Base-by-base conservation (phyloP, 495 filamentous ascomycete genomes). In the Ramalina intermedia region DNA sequence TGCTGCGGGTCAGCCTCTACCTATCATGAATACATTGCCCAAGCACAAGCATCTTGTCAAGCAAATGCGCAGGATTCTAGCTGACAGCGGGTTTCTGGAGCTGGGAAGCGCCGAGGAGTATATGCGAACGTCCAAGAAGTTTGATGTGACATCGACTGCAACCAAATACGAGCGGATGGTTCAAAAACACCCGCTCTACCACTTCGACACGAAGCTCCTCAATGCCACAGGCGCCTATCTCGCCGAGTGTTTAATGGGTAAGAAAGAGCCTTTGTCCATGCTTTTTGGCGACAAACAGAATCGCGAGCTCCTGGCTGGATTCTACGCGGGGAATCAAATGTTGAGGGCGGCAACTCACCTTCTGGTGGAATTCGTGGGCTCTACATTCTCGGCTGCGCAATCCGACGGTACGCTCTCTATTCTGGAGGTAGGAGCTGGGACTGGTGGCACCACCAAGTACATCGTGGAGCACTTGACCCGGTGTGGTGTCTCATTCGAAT, bases 341-440 rank as follows among this genome's bases (percentile, higher is more conserved):
- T 51, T 49, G 5, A 43, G 46, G 23, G 47, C 52, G 1, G 26
- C 5, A 9, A 55, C 55, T 16, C 43, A 27, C 3, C 42, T 55
- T 14, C 44, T 58, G 0, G 55, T 35, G n/a, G 37, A 47, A 2
- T 58, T 47, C 38, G 24, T 58, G n/a, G 20, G 13, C 11, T 20
- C 27, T 29, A 24, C 39, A 4, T 43, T 51, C 12, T 21, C 16
- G 3, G 6, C 26, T 13, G 36, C 21, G 44, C 17, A 41, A 18
- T 23, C 33, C 27, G 44, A 29, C 16, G 21, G 44, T 20, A 40
- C 24, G 3, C 21, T 68, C 12, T 54, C 57, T 16, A 66, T 73
- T 36, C 54, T 72, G 1, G 69, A 72, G 43, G 50, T 73, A 20
- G 69, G 69, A 13, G 69, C 58, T 12, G 70, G 69, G 6, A 70